Conservation (phyloP, 108 stramenopile genomes). For the Skeletonema grethae region DNA sequence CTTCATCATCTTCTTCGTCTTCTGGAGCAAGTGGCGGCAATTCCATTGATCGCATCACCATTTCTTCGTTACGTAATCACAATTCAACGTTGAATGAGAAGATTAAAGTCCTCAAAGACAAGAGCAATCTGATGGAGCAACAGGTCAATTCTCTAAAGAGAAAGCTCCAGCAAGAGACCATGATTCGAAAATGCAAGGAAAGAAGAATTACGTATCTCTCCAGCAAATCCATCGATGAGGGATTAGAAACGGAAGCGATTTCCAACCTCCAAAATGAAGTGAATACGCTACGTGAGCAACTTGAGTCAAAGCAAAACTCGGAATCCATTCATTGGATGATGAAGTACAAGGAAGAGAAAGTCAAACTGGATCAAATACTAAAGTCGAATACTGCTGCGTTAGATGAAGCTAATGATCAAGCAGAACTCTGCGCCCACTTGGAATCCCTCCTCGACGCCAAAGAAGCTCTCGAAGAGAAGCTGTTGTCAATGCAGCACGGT, state of each 20-base stretch:
- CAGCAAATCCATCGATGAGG: slow-evolving; percentile 3
- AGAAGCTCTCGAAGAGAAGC: slow-evolving; percentile 50
- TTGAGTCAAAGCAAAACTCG: slow-evolving; percentile 14
- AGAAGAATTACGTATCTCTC: slow-evolving; percentile 35
- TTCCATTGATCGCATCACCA: background rate
- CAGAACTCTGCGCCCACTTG: slow-evolving; percentile 42
- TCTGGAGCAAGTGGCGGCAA: background rate
- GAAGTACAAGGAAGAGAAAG: slow-evolving; percentile 41
- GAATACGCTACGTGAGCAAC: slow-evolving; percentile 24
- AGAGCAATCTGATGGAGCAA: slow-evolving; percentile 6
- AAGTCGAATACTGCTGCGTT: slow-evolving; percentile 1
- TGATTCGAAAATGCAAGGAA: slow-evolving; percentile 53
- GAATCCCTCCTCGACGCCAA: slow-evolving; percentile 54
- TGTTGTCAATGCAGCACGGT: slow-evolving; percentile 32
- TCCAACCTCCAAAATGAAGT: slow-evolving; percentile 27
- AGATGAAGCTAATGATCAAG: slow-evolving; percentile 17
- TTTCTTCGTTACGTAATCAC: slow-evolving; percentile 31
- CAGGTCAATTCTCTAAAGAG: slow-evolving; percentile 44
- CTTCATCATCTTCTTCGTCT: background rate
- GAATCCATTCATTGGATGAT: slow-evolving; percentile 45
- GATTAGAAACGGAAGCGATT: slow-evolving; percentile 22
- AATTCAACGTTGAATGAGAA: slow-evolving; percentile 27
- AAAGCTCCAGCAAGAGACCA: slow-evolving; percentile 51
- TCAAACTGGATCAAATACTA: slow-evolving; percentile 29
- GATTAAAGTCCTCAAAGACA: slow-evolving; percentile 25